A percentile compares a stretch with the other conserved stretches of the same genome.
phyloP scores from a whole-genome alignment of 2,329 filamentous ascomycete genomes.

The Chaetomium olivaceum region DNA sequence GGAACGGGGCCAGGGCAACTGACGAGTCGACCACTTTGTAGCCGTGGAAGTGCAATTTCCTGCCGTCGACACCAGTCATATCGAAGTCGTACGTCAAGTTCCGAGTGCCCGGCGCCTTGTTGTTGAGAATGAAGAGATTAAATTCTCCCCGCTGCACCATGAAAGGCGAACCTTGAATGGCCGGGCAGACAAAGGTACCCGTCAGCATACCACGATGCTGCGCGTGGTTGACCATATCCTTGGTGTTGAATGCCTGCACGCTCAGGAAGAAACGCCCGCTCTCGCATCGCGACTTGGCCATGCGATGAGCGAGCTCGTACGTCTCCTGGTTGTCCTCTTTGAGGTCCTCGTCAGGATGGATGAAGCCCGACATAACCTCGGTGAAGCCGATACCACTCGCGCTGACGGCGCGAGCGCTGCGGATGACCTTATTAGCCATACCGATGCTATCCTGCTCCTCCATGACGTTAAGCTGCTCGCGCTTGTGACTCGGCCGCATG shows the following conservation, averaged over 20 bases:
- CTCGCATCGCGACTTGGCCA: slow-evolving; percentile 55
- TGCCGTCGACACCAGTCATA: slow-evolving; percentile 56
- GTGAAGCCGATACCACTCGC: slow-evolving; percentile 59
- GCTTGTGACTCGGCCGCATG: slow-evolving; percentile 19
- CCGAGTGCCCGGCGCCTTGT: slow-evolving; percentile 55
- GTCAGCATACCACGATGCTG: slow-evolving; percentile 57
- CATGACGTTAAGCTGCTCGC: slow-evolving; percentile 30
- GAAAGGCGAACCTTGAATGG: slow-evolving; percentile 58
- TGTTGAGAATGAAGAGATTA: slow-evolving; percentile 56
- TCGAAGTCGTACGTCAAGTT: slow-evolving; percentile 64
- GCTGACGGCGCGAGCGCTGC: slow-evolving; percentile 45
- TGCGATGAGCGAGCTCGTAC: slow-evolving; percentile 54
- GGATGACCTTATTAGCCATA: slow-evolving; percentile 43
- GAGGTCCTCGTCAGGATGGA: slow-evolving; percentile 50
- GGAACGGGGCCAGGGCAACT: slow-evolving; percentile 54
- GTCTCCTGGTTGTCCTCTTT: slow-evolving; percentile 50
- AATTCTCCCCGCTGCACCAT: slow-evolving; percentile 61
- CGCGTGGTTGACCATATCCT: slow-evolving; percentile 47
- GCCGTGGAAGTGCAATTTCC: slow-evolving; percentile 59
- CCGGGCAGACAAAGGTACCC: slow-evolving; percentile 59
- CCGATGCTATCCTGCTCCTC: slow-evolving; percentile 42
- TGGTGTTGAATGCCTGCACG: slow-evolving; percentile 56
- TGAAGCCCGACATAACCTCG: slow-evolving; percentile 64
- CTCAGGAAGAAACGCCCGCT: slow-evolving; percentile 60
- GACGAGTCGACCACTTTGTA: slow-evolving; percentile 64